Conservation (phyloP, 106 monocot species). For the Triglochin maritima region DNA sequence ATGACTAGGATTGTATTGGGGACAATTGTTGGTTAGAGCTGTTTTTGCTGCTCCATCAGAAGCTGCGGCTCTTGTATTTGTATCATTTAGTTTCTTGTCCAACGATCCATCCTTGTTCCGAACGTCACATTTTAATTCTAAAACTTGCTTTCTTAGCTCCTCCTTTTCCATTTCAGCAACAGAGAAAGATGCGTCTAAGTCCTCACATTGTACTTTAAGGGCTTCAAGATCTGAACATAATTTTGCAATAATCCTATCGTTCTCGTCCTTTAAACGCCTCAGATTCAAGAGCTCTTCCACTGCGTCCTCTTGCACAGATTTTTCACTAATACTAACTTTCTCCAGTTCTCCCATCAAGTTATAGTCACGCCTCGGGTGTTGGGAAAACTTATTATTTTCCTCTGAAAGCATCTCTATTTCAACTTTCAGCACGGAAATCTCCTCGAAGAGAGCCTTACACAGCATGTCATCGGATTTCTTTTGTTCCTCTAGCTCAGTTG, state of each 20-base stretch:
- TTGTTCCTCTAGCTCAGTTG: conserved; percentile 48
- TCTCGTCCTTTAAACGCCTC: conserved; percentile 28
- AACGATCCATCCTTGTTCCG: conserved; percentile 17
- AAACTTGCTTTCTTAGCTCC: conserved; percentile 27
- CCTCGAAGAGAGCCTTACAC: conserved; percentile 36
- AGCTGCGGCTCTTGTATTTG: conserved; percentile 7
- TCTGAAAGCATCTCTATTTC: conserved; percentile 31
- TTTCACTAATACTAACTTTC: conserved; percentile 20
- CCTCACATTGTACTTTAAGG: conserved; percentile 22
- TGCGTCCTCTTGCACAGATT: conserved; percentile 22
- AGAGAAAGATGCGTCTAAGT: conserved; percentile 32
- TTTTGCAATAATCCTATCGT: conserved; percentile 24
- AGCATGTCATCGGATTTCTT: conserved; percentile 34
- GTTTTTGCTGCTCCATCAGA: too few species aligned
- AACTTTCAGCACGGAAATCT: conserved; percentile 33
- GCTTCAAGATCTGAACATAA: conserved; percentile 29
- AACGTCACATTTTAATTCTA: conserved; percentile 18
- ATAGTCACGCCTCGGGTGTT: conserved; percentile 27
- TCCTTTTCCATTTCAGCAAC: conserved; percentile 40
- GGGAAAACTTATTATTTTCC: conserved; percentile 36
- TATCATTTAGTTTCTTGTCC: conserved; percentile 22
- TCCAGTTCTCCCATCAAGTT: conserved; percentile 27
- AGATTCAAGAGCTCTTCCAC: conserved; percentile 24
- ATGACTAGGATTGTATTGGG: neutral
- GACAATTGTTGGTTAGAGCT: conserved; percentile 14